Evolutionary conservation across 805 yeast genomes (phyloP).

Genomic region (Myxozyma neglecta): DNA sequence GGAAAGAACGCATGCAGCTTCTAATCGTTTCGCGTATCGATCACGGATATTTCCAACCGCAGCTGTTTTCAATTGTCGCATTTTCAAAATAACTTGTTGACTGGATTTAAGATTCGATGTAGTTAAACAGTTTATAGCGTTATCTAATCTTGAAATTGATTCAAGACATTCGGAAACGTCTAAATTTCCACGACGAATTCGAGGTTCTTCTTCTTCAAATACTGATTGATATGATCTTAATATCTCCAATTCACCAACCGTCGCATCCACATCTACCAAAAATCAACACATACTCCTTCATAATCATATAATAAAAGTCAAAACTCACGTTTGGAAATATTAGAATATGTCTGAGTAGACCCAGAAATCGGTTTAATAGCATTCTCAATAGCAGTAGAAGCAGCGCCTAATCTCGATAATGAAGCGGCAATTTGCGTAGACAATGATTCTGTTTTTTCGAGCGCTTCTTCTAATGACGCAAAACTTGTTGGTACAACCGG

Average conservation of each 20-base stretch:
- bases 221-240: conserved; percentile 23
- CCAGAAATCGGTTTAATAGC: conserved; percentile 71
- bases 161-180: conserved; percentile 34
- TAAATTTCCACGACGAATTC: conserved; percentile 31
- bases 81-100: conserved; percentile 16
- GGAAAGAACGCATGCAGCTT: conserved; percentile 3
- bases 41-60: conserved; percentile 26
- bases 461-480: conserved; percentile 59
- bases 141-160: conserved; percentile 33
- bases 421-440: conserved; percentile 58
- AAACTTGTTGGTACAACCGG: neutral
- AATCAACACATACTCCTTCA: neutral
- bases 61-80: conserved; percentile 20
- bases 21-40: conserved; percentile 15
- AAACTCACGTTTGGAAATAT: conserved; percentile 58
- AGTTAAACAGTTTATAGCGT: conserved; percentile 34
- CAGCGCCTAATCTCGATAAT: conserved; percentile 52
- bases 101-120: conserved; percentile 33
- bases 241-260: conserved; percentile 18
- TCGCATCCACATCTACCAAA: conserved; percentile 24
- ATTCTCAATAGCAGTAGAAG: conserved; percentile 56
- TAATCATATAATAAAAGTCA: conserved; percentile 37
- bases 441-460: conserved; percentile 57
- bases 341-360: conserved; percentile 57
- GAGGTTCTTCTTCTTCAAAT: conserved; percentile 30